Base-by-base conservation (phyloP, 108 stramenopile species). In the Epipyxis sp. region DNA sequence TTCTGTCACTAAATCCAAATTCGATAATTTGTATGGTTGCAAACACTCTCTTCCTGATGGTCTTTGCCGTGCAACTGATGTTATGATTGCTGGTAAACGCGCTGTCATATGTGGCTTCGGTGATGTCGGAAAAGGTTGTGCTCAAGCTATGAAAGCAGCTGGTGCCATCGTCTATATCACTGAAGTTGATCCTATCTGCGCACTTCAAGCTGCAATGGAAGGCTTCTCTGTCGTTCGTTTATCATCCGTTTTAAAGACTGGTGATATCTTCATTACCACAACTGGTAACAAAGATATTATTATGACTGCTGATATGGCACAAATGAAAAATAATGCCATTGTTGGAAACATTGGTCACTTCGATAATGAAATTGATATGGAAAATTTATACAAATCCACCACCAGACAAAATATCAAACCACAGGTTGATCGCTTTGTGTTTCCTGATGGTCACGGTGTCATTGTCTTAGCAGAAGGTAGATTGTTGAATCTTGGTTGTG, bases 321-420 rank as follows among this genome's bases (percentile, higher is more conserved):
- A 96, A 93, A 99, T 99, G 98, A 98, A 98, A 93, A 98, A 99
- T 95, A 99, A 99, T 86, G 97, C 98, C 80, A 99, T 99, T 84
- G 96, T 99, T 69, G 97, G 98, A 80, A 99, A 99, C 94, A 99
- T 99, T 87, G 98, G 98, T 80, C 98, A 99, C 93, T 99, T 99
- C 80, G 98, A 99, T 86, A 99, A 99, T 88, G 98, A 99, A 88
- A 97, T 99, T 76, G 98, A 99, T 88, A 97, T 96, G 92, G 98
- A 92, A 46, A 94, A 94, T 59, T 87, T 98, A 59, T 87, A 94
- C 87, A 76, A 71, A 80, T 82, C 83, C 68, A 90, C 94, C 82
- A 93, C 88, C 90, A 90, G 95, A 69, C 85, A 91, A 82, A 98
- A 99, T 91, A 98, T 99, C 95, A 99, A 99, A 91, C 98, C 98